Percentiles rank a stretch among this genome's conserved stretches.
These are phyloP conservation scores for Metschnikowia matae DNA, from an alignment of 805 yeast species.

Conservation along the genomic window DNA sequence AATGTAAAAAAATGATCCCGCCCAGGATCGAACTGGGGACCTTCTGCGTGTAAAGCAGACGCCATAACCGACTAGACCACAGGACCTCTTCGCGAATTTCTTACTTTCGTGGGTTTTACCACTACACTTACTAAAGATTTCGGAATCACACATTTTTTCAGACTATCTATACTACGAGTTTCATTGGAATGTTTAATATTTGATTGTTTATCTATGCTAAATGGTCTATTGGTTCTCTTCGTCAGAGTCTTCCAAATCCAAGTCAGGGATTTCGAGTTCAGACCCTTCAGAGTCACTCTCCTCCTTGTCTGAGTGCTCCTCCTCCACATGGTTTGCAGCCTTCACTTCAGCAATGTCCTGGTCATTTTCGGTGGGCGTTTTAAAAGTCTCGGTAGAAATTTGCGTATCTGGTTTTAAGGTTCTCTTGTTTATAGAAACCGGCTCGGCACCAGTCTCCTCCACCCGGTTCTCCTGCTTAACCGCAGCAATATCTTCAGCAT, in stretches of 20 bases:
- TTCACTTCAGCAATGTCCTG: slow-evolving; percentile 5
- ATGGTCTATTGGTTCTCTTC: slow-evolving; percentile 20
- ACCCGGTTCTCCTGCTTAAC: slow-evolving; percentile 8
- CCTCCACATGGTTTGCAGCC: slow-evolving; percentile 1
- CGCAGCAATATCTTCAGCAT: slow-evolving; percentile 3
- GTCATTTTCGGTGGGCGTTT: slow-evolving; percentile 1
- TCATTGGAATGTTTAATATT: not conserved
- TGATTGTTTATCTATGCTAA: not conserved
- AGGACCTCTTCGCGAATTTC: slow-evolving; percentile 50
- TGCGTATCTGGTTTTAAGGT: not conserved
- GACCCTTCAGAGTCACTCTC: slow-evolving; percentile 24
- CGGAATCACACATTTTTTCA: not conserved
- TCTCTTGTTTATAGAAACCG: not conserved
- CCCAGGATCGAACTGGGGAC: slow-evolving; percentile 99
- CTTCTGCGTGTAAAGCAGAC: slow-evolving; percentile 99
- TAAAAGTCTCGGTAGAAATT: slow-evolving; percentile 3
- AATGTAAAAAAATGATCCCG: slow-evolving; percentile 60
- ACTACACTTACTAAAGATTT: too few species aligned
- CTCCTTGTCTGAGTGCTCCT: slow-evolving; percentile 1
- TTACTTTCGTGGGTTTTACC: rapidly evolving
- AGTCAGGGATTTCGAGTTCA: slow-evolving; percentile 51
- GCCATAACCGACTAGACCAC: slow-evolving; percentile 99
- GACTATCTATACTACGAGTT: not conserved
- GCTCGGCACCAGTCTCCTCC: not conserved
- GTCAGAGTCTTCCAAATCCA: slow-evolving; percentile 43